Evolutionary conservation across 805 yeast genomes (phyloP), one percentile per base, ranked within the genome.

Genomic region (Starmerella khaoyaiensis): DNA sequence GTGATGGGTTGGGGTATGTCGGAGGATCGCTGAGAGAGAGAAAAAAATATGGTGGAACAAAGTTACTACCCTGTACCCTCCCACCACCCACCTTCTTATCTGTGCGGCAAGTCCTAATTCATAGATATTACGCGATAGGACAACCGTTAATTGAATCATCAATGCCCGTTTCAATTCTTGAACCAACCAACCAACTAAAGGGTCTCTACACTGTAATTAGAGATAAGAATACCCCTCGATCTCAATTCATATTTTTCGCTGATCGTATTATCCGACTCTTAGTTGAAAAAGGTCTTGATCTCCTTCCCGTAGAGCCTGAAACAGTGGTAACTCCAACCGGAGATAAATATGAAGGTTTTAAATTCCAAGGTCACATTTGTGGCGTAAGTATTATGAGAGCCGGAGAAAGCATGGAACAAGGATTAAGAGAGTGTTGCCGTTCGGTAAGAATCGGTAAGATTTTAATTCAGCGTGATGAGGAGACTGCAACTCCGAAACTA

Each of bases 401-500:
- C 4, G 99, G 99, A 48, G 99, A 90, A 61, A 79, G 93, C 30
- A 90, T 90, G 99, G 99, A 90, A 61, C 93, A 83, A 68, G 98
- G 97, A 23, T 67, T 90, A 47, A 74, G 99, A 59, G 97, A 87
- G 58, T 87, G 98, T 61, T 84, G 97, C 59, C 72, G 98, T 48
- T 79, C 93, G 9, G 98, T 90, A 26, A 71, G 97, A 55, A 80
- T 90, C 43, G 99, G 99, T 37, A 90, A 90, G 66, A 87, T 90
- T 50, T 67, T 90, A 55, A 90, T 90, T 51, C 99, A 90, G 65
- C 73, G 99, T 61, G 96, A 90, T 55, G 99, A 90, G 62, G 98
- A 90, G 62, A 90, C 97, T 19, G 94, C 96, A 2, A 60, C 70
- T 50, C 96, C 98, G 29, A 81, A 83, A 57, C 64, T 90, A 38